Evolutionary conservation across 73 alveolate species (phyloP), one percentile per base, ranked within the genome.

Genomic region (Diophrys sp.): DNA sequence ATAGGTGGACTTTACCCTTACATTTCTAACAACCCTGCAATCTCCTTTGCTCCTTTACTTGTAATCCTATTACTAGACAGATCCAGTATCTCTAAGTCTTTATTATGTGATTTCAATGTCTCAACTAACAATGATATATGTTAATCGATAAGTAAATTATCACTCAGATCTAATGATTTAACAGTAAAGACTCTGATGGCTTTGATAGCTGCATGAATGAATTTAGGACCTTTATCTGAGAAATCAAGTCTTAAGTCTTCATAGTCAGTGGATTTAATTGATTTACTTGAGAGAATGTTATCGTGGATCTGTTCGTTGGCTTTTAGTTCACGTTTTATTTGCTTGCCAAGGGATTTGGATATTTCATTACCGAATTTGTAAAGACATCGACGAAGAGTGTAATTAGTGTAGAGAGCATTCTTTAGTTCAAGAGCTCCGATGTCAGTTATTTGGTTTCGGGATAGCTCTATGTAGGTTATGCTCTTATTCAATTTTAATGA

Each of bases 221-320:
- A 62, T 62, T 62, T 62, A 11, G 72, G 72, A 2, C 72, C 72
- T 62, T 62, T 62, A 23, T 62, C 72, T 23, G 18, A 31, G 28
- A 62, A 62, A 23, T 31, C 25, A 2, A 62, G 28, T 62, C 72
- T 62, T 31, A 2, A 23, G 11, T 23, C 28, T 2, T 62, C 72
- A 23, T 62, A 27, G 18, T 62, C 72, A 23, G 24, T 53, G 67
- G 67, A 14, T 62, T 31, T 31, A 2, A 27, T 31, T 2, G 18
- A 31, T 14, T 11, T 23, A 11, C 33, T 27, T 23, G 33, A 62
- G 2, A 62, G 72, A 23, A 27, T 23, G 11, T 62, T 62, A 27
- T 62, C 72, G 28, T 62, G 18, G 14, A 62, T 62, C 33, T 23
- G 18, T 2, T 62, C 72, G 72, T 62, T 62, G 18, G 72, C 72